phyloP scores from a whole-genome alignment of 305 asterid genomes.

The Solanum hybrid region DNA sequence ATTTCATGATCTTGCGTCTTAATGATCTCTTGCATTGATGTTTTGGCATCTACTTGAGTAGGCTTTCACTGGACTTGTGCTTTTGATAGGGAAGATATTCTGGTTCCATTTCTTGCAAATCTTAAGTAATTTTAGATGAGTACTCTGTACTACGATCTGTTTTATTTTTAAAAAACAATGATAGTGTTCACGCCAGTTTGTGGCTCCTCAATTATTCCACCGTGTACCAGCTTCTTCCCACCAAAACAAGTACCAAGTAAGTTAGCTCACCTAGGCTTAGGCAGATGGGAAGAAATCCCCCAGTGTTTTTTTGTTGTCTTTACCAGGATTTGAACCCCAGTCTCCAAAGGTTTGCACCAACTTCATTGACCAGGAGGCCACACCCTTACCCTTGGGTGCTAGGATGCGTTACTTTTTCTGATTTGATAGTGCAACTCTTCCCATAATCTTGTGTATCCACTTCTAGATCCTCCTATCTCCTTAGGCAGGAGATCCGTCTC shows the following conservation, averaged over 20 bases:
- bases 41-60: background rate
- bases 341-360: background rate
- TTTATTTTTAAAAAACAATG: background rate
- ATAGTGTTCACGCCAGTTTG: background rate
- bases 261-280: background rate
- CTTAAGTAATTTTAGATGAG: background rate
- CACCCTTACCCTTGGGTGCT: background rate
- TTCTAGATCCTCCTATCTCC: background rate
- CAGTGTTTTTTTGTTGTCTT: background rate
- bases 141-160: background rate
- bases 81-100: background rate
- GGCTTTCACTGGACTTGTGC: background rate
- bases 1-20: background rate
- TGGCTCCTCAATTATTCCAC: background rate
- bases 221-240: background rate
- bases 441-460: background rate
- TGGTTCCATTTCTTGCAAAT: background rate
- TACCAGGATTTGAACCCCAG: background rate
- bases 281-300: background rate
- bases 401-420: background rate
- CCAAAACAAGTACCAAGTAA: background rate
- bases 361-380: background rate
- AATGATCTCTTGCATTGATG: background rate
- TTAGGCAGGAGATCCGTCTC: background rate
- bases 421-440: background rate